Conservation (phyloP, 163 green algal genomes). For the Chloromonas sp. region DNA sequence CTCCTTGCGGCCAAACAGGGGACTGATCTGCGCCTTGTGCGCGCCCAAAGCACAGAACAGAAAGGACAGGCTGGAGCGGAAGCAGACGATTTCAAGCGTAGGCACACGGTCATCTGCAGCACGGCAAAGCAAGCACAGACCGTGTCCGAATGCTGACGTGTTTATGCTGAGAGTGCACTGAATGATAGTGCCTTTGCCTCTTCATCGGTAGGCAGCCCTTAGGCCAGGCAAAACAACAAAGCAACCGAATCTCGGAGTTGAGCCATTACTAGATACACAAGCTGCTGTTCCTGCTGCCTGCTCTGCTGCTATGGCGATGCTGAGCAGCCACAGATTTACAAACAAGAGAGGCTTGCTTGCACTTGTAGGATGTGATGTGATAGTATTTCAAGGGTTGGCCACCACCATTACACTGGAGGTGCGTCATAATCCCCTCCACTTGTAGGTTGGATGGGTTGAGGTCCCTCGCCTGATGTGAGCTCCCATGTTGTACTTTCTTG, state of each 20-base stretch:
- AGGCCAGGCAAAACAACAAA: too few species aligned
- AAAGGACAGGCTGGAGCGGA: not conserved
- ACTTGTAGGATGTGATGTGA: too few species aligned
- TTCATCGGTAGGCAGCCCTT: not conserved
- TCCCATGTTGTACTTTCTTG: too few species aligned
- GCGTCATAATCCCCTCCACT: too few species aligned
- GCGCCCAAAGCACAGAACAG: not conserved
- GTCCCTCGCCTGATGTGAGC: too few species aligned
- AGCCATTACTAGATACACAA: not conserved
- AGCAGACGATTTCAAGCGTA: not conserved
- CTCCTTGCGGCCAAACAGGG: constrained; percentile 32
- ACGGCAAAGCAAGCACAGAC: not conserved
- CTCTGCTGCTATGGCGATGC: not conserved
- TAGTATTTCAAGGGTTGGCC: too few species aligned
- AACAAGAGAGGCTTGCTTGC: too few species aligned
- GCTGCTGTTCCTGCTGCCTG: not conserved
- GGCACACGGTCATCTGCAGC: not conserved
- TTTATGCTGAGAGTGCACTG: too few species aligned
- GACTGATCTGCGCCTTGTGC: constrained; percentile 11
- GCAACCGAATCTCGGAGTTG: not conserved
- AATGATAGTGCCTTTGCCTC: not conserved
- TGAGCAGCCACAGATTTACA: too few species aligned
- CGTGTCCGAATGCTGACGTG: not conserved
- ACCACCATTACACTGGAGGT: too few species aligned
- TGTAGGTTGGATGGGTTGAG: too few species aligned